Evolutionary conservation across 768 basidiomycete genomes (phyloP).

Genomic region (Podaxis sp.): DNA sequence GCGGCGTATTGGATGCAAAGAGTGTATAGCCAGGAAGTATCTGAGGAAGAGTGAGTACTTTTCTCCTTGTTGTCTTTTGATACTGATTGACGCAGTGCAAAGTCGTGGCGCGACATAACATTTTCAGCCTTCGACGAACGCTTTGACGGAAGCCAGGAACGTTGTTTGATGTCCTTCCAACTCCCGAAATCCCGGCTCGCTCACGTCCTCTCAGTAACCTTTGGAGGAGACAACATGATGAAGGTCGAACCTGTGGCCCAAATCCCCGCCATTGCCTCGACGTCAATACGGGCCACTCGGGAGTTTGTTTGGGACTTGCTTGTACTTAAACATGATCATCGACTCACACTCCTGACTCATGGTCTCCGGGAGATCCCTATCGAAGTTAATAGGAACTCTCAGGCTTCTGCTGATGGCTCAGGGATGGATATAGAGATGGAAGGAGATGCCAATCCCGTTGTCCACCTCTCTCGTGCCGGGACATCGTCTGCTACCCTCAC

Average conservation of each 20-base stretch:
- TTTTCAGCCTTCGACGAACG: constrained; percentile 65
- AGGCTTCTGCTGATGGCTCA: neutral
- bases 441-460: constrained; percentile 28
- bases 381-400: constrained; percentile 19
- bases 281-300: constrained; percentile 64
- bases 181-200: constrained; percentile 45
- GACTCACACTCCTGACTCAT: constrained; percentile 60
- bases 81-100: constrained; percentile 29
- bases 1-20: constrained; percentile 74
- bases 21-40: constrained; percentile 47
- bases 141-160: constrained; percentile 51
- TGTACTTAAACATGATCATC: constrained; percentile 54
- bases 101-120: constrained; percentile 46
- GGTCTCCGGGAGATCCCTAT: constrained; percentile 46
- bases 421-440: constrained; percentile 25
- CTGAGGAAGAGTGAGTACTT: constrained; percentile 47
- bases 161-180: constrained; percentile 55
- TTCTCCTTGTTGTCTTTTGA: constrained; percentile 6
- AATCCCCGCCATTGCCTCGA: constrained; percentile 46
- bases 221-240: constrained; percentile 40
- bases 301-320: constrained; percentile 66
- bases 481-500: constrained; percentile 51
- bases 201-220: constrained; percentile 47
- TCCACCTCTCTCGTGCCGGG: constrained; percentile 45
- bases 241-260: constrained; percentile 36